These are phyloP conservation scores for Eustoma russellianum DNA, from an alignment of 257 asterid genomes.

Conservation along the genomic window DNA sequence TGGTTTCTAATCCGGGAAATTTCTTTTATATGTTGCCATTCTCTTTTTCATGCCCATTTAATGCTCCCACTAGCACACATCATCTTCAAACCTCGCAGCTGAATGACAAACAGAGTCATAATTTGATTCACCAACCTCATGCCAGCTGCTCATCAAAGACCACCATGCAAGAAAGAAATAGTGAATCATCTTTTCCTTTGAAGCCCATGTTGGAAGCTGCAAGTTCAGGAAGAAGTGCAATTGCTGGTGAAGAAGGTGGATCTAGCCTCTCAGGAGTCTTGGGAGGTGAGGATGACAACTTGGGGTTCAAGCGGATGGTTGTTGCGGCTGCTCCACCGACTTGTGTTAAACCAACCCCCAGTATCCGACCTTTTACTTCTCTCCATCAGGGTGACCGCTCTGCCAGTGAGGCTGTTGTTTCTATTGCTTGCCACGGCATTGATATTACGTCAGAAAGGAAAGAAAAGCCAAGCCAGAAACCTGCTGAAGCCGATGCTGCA, in stretches of 20 bases:
- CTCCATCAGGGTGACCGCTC: constrained; percentile 3
- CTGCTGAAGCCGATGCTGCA: constrained; percentile 18
- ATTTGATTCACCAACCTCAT: constrained; percentile 10
- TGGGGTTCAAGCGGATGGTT: neutral
- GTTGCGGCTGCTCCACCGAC: neutral
- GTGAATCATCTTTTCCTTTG: constrained; percentile 5
- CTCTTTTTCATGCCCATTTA: constrained; percentile 44
- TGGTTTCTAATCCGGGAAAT: constrained; percentile 16
- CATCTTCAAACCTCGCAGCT: constrained; percentile 6
- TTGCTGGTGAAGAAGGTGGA: constrained; percentile 4
- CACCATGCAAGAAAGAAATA: constrained; percentile 6
- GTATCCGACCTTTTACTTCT: constrained; percentile 2
- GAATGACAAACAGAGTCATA: constrained; percentile 7
- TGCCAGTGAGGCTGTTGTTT: constrained; percentile 5
- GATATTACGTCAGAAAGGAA: constrained; percentile 1
- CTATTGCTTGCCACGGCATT: constrained; percentile 8
- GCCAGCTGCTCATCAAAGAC: constrained; percentile 15
- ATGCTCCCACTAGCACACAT: constrained; percentile 10
- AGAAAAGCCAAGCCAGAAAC: constrained; percentile 9
- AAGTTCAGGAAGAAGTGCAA: neutral
- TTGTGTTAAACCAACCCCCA: constrained; percentile 2
- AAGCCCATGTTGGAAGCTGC: constrained; percentile 9
- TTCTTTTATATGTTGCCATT: constrained; percentile 37
- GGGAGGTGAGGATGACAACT: neutral
- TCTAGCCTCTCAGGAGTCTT: constrained; percentile 8